A percentile compares a stretch with the other conserved stretches of the same genome.
phyloP scores from a whole-genome alignment of 257 asterid species.

The Ocimum tenuiflorum region DNA sequence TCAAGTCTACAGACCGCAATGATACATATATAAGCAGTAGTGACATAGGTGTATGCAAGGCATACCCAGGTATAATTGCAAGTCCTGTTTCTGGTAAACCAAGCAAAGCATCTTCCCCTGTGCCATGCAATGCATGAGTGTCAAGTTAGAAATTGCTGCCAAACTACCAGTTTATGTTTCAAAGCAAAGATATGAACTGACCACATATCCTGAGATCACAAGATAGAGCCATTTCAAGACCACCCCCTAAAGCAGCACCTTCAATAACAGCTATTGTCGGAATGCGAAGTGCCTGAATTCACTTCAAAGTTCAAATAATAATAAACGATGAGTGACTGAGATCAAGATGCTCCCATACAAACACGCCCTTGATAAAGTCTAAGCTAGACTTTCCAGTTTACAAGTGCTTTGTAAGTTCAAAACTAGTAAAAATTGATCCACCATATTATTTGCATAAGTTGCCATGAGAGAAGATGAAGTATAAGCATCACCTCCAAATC shows the following conservation, averaged over 20 bases:
- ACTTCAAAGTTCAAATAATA: conserved; percentile 12
- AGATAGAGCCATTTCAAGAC: conserved; percentile 89
- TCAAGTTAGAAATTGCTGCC: conserved; percentile 12
- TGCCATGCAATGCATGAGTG: conserved; percentile 9
- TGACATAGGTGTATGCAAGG: conserved; percentile 6
- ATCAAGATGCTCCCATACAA: not conserved
- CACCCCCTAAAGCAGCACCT: conserved; percentile 94
- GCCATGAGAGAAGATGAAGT: conserved; percentile 2
- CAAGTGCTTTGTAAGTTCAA: not conserved
- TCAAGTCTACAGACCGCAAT: not conserved
- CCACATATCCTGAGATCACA: conserved; percentile 96
- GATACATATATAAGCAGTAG: not conserved
- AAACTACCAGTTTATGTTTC: not conserved
- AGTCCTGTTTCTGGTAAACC: conserved; percentile 97
- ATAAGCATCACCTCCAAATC: conserved; percentile 61
- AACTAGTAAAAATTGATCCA: not conserved
- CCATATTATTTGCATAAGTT: not conserved
- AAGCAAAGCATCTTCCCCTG: conserved; percentile 76
- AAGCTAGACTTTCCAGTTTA: not conserved
- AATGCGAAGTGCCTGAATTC: conserved; percentile 53
- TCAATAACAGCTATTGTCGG: conserved; percentile 93
- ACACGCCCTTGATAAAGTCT: not conserved
- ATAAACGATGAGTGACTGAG: not conserved
- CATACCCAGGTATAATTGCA: conserved; percentile 93
- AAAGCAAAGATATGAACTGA: conserved; percentile 22